phyloP scores from a whole-genome alignment of 306 rosid genomes.

The Lathyrus oleraceus region DNA sequence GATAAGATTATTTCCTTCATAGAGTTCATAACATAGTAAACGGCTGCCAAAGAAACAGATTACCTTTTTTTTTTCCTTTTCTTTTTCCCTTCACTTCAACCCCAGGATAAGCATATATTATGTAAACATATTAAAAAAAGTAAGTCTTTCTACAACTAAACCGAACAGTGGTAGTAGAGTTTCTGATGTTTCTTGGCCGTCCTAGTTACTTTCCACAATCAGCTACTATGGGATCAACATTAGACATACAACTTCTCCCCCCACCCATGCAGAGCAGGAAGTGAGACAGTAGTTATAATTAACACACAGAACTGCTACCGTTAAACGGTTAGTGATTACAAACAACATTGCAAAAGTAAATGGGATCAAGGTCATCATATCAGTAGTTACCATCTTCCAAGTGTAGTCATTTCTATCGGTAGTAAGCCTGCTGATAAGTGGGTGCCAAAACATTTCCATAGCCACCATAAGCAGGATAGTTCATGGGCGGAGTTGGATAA shows the following conservation, averaged over 20 bases:
- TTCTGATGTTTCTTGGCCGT: conserved; percentile 66
- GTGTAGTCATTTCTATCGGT: conserved; percentile 87
- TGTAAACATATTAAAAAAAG: conserved; percentile 42
- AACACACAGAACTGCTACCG: conserved; percentile 97
- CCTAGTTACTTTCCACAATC: conserved; percentile 94
- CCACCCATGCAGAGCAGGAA: conserved; percentile 63
- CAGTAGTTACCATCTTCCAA: conserved; percentile 96
- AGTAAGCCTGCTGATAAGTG: conserved; percentile 99
- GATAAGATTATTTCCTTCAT: conserved; percentile 36
- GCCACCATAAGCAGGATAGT: conserved; percentile 81
- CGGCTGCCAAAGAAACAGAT: conserved; percentile 53
- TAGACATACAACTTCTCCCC: conserved; percentile 88
- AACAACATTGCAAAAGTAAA: conserved; percentile 80
- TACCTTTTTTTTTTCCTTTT: conserved; percentile 10
- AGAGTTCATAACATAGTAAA: conserved; percentile 45
- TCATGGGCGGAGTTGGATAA: conserved; percentile 82
- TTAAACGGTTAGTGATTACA: conserved; percentile 98
- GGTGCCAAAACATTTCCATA: conserved; percentile 90
- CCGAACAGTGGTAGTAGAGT: conserved; percentile 58
- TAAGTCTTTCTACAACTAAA: conserved; percentile 69
- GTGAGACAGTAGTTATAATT: conserved; percentile 73
- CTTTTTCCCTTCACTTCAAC: conserved; percentile 28
- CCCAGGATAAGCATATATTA: conserved; percentile 41
- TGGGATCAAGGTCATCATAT: conserved; percentile 75
- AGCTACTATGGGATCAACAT: conserved; percentile 94